Evolutionary conservation across 768 basidiomycete genomes (phyloP), one percentile per base, ranked within the genome.

Genomic region (Mycena capillaripes): DNA sequence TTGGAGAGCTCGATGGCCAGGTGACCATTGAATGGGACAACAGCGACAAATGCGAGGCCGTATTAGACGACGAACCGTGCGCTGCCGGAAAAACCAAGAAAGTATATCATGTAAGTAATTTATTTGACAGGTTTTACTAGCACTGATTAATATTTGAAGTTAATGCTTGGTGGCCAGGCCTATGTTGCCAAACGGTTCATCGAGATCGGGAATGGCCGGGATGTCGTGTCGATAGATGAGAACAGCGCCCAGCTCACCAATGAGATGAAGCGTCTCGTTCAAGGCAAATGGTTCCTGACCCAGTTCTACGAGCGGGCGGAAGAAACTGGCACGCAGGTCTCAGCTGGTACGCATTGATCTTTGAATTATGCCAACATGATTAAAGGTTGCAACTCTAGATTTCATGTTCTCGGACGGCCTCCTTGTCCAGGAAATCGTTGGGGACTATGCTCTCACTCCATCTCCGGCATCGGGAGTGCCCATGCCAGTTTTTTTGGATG

Each of bases 221-320:
- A 34, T 9, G 21, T 21, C 30, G 65, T 66, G 2, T 66, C 65
- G 4, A 42, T 44, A 6, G 29, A 42, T 6, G 53, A 66, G 19
- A 66, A 66, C 32, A 14, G 36, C 42, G 27, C 34, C 29, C 65
- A 66, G 25, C 55, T 66, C 4, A 27, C 29, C 14, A 56, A 66
- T 9, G 65, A 66, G 55, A 42, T 56, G 38, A 57, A 46, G 3
- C 65, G 65, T 44, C 44, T 66, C 2, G 19, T n/a, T 2, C 38
- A 66, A 17, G 65, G 65, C 6, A 25, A 66, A 30, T 66, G 65
- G 65, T 66, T 66, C 65, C 55, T 66, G 38, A 19, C 42, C 19
- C 19, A 46, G 5, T 57, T 66, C 19, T 66, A 66, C 30, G 65
- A 42, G 40, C 65, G 65, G 19, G 52, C 53, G 2, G 53, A 56